Evolutionary conservation across 495 filamentous ascomycete species (phyloP).

Genomic region (Penicillium longicatenatum): DNA sequence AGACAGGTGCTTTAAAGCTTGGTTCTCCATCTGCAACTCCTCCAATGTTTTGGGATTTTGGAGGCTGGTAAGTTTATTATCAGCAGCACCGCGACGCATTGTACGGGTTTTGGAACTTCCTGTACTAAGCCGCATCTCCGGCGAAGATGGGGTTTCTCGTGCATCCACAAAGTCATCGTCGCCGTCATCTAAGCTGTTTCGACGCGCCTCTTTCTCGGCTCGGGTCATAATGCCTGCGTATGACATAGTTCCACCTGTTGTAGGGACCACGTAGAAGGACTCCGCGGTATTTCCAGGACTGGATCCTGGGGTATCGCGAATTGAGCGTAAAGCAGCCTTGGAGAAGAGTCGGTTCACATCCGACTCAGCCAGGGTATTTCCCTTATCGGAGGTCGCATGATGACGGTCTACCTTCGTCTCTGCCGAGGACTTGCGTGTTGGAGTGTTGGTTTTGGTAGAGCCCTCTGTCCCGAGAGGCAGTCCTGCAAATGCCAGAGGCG

Average conservation of each 20-base stretch:
- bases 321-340: constrained; percentile 72
- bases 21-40: constrained; percentile 81
- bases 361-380: constrained; percentile 53
- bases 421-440: constrained; percentile 42
- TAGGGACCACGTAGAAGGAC: constrained; percentile 94
- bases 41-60: constrained; percentile 64
- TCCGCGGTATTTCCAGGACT: constrained; percentile 59
- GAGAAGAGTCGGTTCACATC: constrained; percentile 80
- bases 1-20: constrained; percentile 68
- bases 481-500: constrained; percentile 87
- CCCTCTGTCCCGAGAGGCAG: constrained; percentile 71
- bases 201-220: constrained; percentile 63
- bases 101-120: constrained; percentile 24
- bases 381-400: constrained; percentile 40
- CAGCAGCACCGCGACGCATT: constrained; percentile 24
- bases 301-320: constrained; percentile 52
- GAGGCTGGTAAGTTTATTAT: constrained; percentile 34
- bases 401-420: constrained; percentile 43
- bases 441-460: constrained; percentile 35
- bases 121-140: constrained; percentile 44
- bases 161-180: constrained; percentile 88
- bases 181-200: constrained; percentile 54
- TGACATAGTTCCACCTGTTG: constrained; percentile 81
- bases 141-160: constrained; percentile 64
- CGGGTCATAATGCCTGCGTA: constrained; percentile 85